Conservation (phyloP, 1,284 basidiomycete species). For the Pterula multifida region DNA sequence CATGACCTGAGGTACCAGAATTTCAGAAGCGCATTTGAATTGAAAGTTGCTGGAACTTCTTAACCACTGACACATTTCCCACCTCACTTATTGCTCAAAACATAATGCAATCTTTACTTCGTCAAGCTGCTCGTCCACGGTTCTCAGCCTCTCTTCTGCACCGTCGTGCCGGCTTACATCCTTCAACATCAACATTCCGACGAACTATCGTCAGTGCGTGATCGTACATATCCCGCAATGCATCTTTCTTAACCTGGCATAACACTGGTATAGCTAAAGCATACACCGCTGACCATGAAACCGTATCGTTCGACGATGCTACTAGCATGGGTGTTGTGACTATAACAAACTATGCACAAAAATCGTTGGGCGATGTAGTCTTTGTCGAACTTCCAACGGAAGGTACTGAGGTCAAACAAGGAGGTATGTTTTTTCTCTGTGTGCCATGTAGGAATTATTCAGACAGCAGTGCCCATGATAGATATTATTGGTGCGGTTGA, state of each 20-base stretch:
- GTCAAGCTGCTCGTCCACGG: slow-evolving; percentile 20
- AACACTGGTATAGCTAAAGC: slow-evolving; percentile 46
- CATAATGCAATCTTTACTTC: slow-evolving; percentile 27
- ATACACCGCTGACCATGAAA: slow-evolving; percentile 90
- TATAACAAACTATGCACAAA: slow-evolving; percentile 93
- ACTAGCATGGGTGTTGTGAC: slow-evolving; percentile 77
- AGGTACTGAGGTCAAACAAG: slow-evolving; percentile 62
- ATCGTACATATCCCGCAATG: slow-evolving; percentile 2
- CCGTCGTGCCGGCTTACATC: slow-evolving; percentile 5
- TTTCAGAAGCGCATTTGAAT: too few relatives aligned
- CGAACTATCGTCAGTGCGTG: slow-evolving; percentile 38
- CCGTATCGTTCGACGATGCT: slow-evolving; percentile 69
- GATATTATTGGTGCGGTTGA: slow-evolving; percentile 94
- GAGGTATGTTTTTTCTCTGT: slow-evolving; percentile 45
- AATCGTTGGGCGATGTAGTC: slow-evolving; percentile 90
- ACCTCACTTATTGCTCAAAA: slow-evolving; percentile 4
- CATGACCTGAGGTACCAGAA: too few relatives aligned
- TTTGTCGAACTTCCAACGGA: slow-evolving; percentile 84
- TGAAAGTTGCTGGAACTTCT: too few relatives aligned
- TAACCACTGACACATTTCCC: too few relatives aligned
- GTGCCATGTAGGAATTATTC: too few relatives aligned
- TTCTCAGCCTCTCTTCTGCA: slow-evolving; percentile 5
- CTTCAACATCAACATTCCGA: slow-evolving; percentile 9
- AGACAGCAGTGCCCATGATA: slow-evolving; percentile 20
- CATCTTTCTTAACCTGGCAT: slow-evolving; percentile 2